phyloP scores from a whole-genome alignment of 805 yeast species.

The Schizosaccharomyces japonicus region DNA sequence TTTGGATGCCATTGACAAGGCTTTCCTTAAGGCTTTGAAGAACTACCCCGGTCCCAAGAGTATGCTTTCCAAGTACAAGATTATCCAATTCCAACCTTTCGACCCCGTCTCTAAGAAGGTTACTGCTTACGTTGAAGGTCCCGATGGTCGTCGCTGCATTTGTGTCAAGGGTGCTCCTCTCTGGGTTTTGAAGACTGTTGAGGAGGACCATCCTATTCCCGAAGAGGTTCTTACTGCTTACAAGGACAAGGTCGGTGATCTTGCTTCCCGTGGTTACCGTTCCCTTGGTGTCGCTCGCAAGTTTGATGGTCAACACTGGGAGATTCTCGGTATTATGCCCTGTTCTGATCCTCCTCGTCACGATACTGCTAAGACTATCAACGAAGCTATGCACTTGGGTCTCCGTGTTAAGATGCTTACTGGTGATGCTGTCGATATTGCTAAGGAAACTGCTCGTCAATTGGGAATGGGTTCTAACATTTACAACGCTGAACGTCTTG shows the following conservation, averaged over 20 bases:
- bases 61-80: slow-evolving; percentile 82
- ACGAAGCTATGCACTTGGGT: slow-evolving; percentile 78
- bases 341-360: slow-evolving; percentile 98
- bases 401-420: slow-evolving; percentile 92
- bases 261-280: slow-evolving; percentile 95
- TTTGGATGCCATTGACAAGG: slow-evolving; percentile 91
- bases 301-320: slow-evolving; percentile 97
- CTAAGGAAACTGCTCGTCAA: slow-evolving; percentile 95
- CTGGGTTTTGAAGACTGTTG: slow-evolving; percentile 87
- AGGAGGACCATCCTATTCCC: slow-evolving; percentile 89
- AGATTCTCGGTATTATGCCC: slow-evolving; percentile 92
- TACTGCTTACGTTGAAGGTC: slow-evolving; percentile 82
- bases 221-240: slow-evolving; percentile 83
- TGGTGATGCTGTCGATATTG: slow-evolving; percentile 98
- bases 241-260: slow-evolving; percentile 91
- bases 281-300: slow-evolving; percentile 96
- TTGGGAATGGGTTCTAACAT: slow-evolving; percentile 90
- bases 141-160: slow-evolving; percentile 80
- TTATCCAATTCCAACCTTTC: slow-evolving; percentile 86
- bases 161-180: slow-evolving; percentile 98
- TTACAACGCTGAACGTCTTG: slow-evolving; percentile 88
- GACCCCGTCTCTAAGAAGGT: slow-evolving; percentile 96
- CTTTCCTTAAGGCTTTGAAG: slow-evolving; percentile 77
- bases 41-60: slow-evolving; percentile 77
- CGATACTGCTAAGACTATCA: slow-evolving; percentile 84